Percentiles rank a stretch among this genome's conserved stretches.
Conservation (phyloP, 805 yeast genomes). For the Saturnispora silvae region DNA sequence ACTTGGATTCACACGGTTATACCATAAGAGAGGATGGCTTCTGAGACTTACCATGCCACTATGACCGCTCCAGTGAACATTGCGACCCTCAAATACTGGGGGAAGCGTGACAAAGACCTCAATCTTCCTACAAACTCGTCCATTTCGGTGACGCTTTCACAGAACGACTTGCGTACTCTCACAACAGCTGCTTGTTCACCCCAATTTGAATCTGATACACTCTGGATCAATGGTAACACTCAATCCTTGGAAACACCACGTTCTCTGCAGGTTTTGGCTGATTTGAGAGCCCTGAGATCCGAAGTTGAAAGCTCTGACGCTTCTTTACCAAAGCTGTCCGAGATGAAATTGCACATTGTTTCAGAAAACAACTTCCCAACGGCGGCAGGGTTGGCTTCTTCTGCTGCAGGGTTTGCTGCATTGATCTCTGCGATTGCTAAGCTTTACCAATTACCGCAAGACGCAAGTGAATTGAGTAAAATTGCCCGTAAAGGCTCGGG, state of each 20-base stretch:
- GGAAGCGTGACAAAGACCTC: constrained; percentile 80
- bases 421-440: constrained; percentile 81
- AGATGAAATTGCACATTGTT: constrained; percentile 65
- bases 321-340: constrained; percentile 48
- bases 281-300: constrained; percentile 58
- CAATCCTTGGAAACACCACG: constrained; percentile 58
- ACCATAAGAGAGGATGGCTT: no score
- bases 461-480: constrained; percentile 74
- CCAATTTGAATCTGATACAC: constrained; percentile 46
- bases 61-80: constrained; percentile 96
- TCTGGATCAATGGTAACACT: constrained; percentile 78
- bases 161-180: constrained; percentile 79
- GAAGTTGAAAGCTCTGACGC: constrained; percentile 48
- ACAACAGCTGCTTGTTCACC: constrained; percentile 76
- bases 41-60: constrained; percentile 36
- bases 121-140: constrained; percentile 95
- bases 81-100: constrained; percentile 99
- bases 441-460: constrained; percentile 76
- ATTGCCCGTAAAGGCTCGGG: constrained; percentile 98
- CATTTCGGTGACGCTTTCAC: constrained; percentile 87
- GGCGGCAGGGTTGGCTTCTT: constrained; percentile 96
- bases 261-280: constrained; percentile 65
- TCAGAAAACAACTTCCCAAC: constrained; percentile 97
- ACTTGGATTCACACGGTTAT: no score
- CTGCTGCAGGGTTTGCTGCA: constrained; percentile 98